Conservation (phyloP, 306 rosid species). For the Comarum palustre region DNA sequence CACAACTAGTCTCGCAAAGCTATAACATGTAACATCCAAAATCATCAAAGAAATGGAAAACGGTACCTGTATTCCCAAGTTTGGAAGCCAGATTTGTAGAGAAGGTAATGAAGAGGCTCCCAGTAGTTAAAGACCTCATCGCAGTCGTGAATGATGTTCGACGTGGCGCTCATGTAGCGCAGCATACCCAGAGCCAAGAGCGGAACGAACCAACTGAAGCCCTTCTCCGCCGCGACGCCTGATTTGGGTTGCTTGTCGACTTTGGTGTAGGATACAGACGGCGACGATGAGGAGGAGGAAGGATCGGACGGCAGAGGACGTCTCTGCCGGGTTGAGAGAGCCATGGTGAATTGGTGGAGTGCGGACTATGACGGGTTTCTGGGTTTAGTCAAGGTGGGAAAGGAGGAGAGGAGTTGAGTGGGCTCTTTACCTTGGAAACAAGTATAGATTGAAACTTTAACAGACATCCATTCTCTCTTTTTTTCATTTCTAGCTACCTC, state of each 20-base stretch:
- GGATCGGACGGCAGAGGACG: slow-evolving; percentile 55
- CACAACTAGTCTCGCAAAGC: too few species aligned
- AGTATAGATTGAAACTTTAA: not conserved
- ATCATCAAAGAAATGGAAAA: not conserved
- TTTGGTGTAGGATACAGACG: slow-evolving; percentile 54
- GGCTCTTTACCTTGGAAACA: slow-evolving; percentile 11
- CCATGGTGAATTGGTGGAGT: slow-evolving; percentile 26
- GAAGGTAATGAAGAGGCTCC: slow-evolving; percentile 98
- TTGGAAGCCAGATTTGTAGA: slow-evolving; percentile 89
- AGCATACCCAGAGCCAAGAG: slow-evolving; percentile 58
- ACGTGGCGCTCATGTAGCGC: slow-evolving; percentile 86
- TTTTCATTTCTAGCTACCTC: too few species aligned
- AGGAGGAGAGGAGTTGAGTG: not conserved
- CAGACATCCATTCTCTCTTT: too few species aligned
- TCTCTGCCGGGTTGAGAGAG: slow-evolving; percentile 56
- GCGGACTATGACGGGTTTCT: not conserved
- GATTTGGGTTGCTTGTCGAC: slow-evolving; percentile 49
- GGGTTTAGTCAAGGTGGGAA: not conserved
- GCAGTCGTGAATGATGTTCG: slow-evolving; percentile 92
- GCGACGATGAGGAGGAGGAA: slow-evolving; percentile 36
- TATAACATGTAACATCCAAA: too few species aligned
- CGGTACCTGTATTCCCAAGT: slow-evolving; percentile 91
- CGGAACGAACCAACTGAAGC: slow-evolving; percentile 65
- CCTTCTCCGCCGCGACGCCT: slow-evolving; percentile 33
- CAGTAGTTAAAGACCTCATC: slow-evolving; percentile 98